Evolutionary conservation across 2,329 filamentous ascomycete species (phyloP).

Genomic region (Fusarium domesticum): DNA sequence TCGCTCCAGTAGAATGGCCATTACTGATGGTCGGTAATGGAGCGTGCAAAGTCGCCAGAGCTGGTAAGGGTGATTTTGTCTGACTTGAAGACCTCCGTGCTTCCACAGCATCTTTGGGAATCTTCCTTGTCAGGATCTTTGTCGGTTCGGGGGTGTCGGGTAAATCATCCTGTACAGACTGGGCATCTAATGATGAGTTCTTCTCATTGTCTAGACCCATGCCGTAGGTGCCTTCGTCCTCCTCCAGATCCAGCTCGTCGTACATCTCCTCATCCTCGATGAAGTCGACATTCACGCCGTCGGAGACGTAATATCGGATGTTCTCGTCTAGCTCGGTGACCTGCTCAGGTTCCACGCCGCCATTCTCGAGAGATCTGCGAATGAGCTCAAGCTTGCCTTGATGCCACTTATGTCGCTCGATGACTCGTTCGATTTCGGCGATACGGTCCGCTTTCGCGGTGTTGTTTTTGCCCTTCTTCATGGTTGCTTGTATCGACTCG

Average conservation of each 20-base stretch:
- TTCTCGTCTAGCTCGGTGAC: slow-evolving; percentile 86
- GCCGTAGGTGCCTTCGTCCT: slow-evolving; percentile 86
- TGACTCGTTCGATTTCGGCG: slow-evolving; percentile 76
- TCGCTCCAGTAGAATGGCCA: slow-evolving; percentile 50
- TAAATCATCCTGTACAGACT: slow-evolving; percentile 84
- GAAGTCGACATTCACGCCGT: slow-evolving; percentile 84
- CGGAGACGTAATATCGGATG: slow-evolving; percentile 93
- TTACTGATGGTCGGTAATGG: slow-evolving; percentile 62
- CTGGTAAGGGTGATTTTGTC: slow-evolving; percentile 90
- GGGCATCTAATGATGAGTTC: slow-evolving; percentile 90
- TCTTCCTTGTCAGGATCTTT: slow-evolving; percentile 51
- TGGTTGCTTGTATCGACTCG: slow-evolving; percentile 78
- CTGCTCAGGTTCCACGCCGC: slow-evolving; percentile 80
- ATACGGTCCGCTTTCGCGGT: slow-evolving; percentile 80
- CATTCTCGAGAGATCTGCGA: slow-evolving; percentile 86
- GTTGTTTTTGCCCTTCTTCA: slow-evolving; percentile 95
- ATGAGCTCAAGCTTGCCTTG: slow-evolving; percentile 89
- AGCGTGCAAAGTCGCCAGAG: slow-evolving; percentile 83
- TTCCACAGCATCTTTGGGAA: slow-evolving; percentile 56
- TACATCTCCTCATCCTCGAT: slow-evolving; percentile 94
- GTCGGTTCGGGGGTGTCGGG: slow-evolving; percentile 54
- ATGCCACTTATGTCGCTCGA: slow-evolving; percentile 96
- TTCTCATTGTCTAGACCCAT: slow-evolving; percentile 78
- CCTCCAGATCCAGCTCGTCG: slow-evolving; percentile 87
- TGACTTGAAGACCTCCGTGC: slow-evolving; percentile 74